A percentile compares a stretch with the other conserved stretches of the same genome.
Evolutionary conservation across 1,139 yeast species (phyloP).

Genomic region (Meyerozyma smithsonii): DNA sequence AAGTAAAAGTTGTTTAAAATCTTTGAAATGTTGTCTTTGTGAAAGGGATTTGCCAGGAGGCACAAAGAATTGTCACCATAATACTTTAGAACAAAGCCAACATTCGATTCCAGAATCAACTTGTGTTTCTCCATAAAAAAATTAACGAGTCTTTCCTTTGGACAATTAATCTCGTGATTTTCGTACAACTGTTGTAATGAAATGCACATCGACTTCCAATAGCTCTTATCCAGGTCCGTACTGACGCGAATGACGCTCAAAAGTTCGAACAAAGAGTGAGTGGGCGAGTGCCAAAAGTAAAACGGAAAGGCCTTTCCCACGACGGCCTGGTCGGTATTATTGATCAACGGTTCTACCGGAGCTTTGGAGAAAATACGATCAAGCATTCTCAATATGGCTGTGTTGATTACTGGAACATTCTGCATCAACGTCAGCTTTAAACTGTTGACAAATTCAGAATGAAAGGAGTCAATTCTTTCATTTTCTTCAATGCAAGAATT

Average conservation of each 20-base stretch:
- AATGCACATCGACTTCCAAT: conserved; percentile 33
- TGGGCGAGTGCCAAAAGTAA: conserved; percentile 47
- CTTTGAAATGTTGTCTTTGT: conserved; percentile 47
- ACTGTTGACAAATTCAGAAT: conserved; percentile 22
- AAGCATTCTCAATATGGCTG: conserved; percentile 28
- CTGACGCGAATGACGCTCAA: conserved; percentile 17
- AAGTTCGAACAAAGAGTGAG: conserved; percentile 39
- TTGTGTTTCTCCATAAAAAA: conserved; percentile 39
- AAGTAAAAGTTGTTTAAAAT: conserved; percentile 45
- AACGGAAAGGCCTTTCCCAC: conserved; percentile 30
- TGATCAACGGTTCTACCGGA: conserved; percentile 16
- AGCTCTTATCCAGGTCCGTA: conserved; percentile 29
- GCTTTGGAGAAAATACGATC: conserved; percentile 30
- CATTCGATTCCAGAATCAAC: conserved; percentile 30
- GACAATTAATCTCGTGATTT: conserved; percentile 37
- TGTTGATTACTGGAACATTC: conserved; percentile 27
- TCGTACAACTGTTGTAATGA: conserved; percentile 32
- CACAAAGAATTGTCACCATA: conserved; percentile 51
- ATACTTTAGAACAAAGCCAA: conserved; percentile 39
- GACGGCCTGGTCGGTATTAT: conserved; percentile 8
- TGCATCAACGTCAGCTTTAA: conserved; percentile 19
- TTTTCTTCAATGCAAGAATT: conserved; percentile 13
- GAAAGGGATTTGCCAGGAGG: conserved; percentile 46
- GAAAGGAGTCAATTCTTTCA: conserved; percentile 17
- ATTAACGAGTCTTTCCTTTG: conserved; percentile 39